phyloP scores from a whole-genome alignment of 768 basidiomycete genomes.

The Tricholoma saponaceum region DNA sequence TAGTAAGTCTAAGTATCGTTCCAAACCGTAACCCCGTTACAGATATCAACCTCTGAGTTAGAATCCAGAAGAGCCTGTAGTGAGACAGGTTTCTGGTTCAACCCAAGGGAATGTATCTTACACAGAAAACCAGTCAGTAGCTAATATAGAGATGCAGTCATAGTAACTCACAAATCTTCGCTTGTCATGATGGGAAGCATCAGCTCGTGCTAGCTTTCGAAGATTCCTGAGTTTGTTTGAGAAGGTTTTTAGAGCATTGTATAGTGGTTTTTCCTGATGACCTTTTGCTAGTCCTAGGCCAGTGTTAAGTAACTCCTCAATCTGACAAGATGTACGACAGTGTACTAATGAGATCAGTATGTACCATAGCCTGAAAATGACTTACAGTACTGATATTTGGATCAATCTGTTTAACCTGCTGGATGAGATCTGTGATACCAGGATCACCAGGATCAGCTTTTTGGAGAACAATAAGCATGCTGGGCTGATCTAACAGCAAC shows the following conservation, averaged over 20 bases:
- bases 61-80: neutral
- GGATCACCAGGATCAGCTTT: neutral
- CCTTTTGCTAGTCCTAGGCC: neutral
- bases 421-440: neutral
- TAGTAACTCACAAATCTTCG: neutral
- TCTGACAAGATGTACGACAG: neutral
- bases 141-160: neutral
- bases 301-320: neutral
- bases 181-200: neutral
- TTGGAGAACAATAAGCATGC: neutral
- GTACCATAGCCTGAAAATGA: neutral
- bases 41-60: neutral
- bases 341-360: neutral
- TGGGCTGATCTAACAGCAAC: neutral
- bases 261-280: neutral
- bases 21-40: no score
- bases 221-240: neutral
- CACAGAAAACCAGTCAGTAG: neutral
- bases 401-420: neutral
- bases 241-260: neutral
- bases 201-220: neutral
- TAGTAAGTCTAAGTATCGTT: no score
- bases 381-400: neutral
- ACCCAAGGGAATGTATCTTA: neutral
- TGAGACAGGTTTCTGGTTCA: neutral